Evolutionary conservation across 176 grass and related monocot species (phyloP).

Genomic region (Ensete glaucum): DNA sequence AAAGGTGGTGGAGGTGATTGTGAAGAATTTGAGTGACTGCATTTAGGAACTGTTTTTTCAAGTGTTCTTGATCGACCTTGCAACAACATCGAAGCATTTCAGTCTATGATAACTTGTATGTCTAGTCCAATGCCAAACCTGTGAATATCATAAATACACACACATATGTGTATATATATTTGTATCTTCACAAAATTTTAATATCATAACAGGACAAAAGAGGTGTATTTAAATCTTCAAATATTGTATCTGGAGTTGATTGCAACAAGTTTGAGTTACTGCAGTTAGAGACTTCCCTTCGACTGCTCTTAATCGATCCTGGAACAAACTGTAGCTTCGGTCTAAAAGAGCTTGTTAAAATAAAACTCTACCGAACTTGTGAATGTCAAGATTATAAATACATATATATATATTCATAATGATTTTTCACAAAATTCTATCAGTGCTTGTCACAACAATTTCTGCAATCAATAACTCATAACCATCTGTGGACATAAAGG

Average conservation of each 20-base stretch:
- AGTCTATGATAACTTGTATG: background rate
- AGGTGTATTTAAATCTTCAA: background rate
- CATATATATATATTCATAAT: background rate
- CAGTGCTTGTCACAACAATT: background rate
- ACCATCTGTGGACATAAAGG: background rate
- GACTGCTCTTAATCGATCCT: background rate
- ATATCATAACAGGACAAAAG: too few species aligned
- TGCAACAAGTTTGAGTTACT: background rate
- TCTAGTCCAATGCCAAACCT: too few species aligned
- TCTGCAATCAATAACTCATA: background rate
- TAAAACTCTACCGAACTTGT: background rate
- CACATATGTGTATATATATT: too few species aligned
- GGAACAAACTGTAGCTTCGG: background rate
- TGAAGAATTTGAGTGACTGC: background rate
- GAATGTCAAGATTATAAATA: background rate
- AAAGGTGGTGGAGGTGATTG: background rate
- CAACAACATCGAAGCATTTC: background rate
- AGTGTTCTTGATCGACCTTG: background rate
- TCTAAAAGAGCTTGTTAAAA: background rate
- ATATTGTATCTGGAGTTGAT: background rate
- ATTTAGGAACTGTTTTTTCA: background rate
- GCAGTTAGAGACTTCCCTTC: background rate
- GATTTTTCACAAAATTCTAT: too few species aligned
- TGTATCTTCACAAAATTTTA: too few species aligned
- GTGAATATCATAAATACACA: too few species aligned